phyloP scores from a whole-genome alignment of 768 basidiomycete species.

The Lactifluus volemus region DNA sequence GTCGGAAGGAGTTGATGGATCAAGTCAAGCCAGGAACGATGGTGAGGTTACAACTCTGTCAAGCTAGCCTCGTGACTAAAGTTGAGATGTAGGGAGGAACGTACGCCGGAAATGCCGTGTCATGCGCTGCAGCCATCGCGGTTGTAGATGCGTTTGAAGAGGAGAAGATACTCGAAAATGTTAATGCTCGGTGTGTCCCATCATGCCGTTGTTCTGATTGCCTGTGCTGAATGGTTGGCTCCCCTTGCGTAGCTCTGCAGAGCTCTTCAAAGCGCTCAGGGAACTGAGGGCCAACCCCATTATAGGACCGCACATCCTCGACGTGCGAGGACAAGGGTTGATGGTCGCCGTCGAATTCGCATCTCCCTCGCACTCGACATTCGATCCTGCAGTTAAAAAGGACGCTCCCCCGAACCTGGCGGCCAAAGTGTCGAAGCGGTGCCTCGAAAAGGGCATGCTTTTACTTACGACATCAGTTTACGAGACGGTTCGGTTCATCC shows the following conservation, averaged over 20 bases:
- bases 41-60: constrained; percentile 32
- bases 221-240: background rate
- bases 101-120: constrained; percentile 86
- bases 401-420: constrained; percentile 49
- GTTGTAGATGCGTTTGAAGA: constrained; percentile 68
- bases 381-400: constrained; percentile 36
- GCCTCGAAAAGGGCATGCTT: constrained; percentile 79
- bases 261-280: constrained; percentile 58
- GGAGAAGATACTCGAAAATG: constrained; percentile 79
- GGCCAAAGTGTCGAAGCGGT: constrained; percentile 61
- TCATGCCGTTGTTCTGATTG: background rate
- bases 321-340: constrained; percentile 81
- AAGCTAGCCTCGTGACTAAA: background rate
- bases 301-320: constrained; percentile 56
- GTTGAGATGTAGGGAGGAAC: constrained; percentile 56
- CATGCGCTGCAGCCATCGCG: constrained; percentile 86
- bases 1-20: constrained; percentile 74
- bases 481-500: constrained; percentile 88
- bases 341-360: constrained; percentile 84
- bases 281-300: constrained; percentile 45
- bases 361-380: constrained; percentile 46
- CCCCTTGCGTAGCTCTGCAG: constrained; percentile 44
- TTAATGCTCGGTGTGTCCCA: constrained; percentile 48
- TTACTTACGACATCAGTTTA: constrained; percentile 86
- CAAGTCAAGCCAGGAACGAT: constrained; percentile 70